Evolutionary conservation across 1,284 basidiomycete genomes (phyloP).

Genomic region (Chiua sp.): DNA sequence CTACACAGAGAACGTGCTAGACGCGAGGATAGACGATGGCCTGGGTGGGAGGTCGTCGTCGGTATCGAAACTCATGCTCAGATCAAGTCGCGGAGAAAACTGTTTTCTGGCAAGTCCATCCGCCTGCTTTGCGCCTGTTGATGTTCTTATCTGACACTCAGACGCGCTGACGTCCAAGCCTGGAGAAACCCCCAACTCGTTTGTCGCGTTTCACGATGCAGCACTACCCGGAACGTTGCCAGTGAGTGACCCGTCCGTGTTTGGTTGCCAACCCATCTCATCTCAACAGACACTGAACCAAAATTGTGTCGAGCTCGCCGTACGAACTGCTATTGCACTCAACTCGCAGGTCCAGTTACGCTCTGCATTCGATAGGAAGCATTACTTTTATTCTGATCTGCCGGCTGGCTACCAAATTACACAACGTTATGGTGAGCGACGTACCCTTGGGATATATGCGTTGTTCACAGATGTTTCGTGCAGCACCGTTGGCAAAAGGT

Average conservation of each 20-base stretch:
- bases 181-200: conserved; percentile 68
- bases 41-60: conserved; percentile 86
- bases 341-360: conserved; percentile 70
- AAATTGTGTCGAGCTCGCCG: conserved; percentile 81
- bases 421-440: conserved; percentile 83
- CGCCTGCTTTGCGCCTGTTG: not conserved
- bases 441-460: not conserved
- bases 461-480: not conserved
- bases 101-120: conserved; percentile 75
- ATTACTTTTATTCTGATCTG: conserved; percentile 98
- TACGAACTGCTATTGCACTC: conserved; percentile 86
- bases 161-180: conserved; percentile 58
- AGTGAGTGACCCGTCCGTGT: conserved; percentile 50
- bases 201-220: conserved; percentile 87
- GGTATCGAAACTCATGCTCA: conserved; percentile 98
- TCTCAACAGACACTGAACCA: conserved; percentile 74
- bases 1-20: conserved; percentile 19
- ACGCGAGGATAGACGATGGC: conserved; percentile 48
- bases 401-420: conserved; percentile 98
- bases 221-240: conserved; percentile 95
- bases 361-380: conserved; percentile 96
- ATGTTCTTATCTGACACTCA: conserved; percentile 28
- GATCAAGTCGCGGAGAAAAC: conserved; percentile 84
- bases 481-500: conserved; percentile 80
- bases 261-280: not conserved